Evolutionary conservation across 345 rosid species (phyloP), one percentile per base, ranked within the genome.

Genomic region (Acer yangbiense): DNA sequence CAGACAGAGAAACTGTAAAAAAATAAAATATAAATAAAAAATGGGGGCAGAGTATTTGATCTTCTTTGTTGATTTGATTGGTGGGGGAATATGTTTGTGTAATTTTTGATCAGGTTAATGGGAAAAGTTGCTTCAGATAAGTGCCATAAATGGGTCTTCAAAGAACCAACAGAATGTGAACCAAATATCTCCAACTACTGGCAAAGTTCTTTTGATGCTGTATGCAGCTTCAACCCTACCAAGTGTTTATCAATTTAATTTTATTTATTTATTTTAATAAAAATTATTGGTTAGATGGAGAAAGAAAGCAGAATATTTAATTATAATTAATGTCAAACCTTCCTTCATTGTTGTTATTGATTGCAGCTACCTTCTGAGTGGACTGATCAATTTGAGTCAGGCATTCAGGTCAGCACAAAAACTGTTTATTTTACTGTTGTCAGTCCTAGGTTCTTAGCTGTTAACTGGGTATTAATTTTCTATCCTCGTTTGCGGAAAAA

Each of bases 171-270:
- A 54, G 99, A 96, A 83, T 91, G 89, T 82, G 99, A 96, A 89
- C 90, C 95, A n/a, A 94, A 89, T 81, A 88, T 91, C 83, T 86
- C 98, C 79, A 96, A 92, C 86, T 92, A 96, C 85, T 96, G 99
- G 99, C 99, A 94, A 81, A 96, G 99, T 82, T 96, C 99, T 76
- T 96, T 94, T 73, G 99, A 96, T 88, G 97, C 99, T 81, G 99
- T 93, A 90, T n/a, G 90, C 74, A 55, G 17, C 66, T 29, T 55
- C 5, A 3, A 46, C 10, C 78, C 71, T 62, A 12, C 43, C 43
- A 68, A 50, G 48, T 75, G 50, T 46, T 69, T 9, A 7, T 43
- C 46, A 43, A 7, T 43, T 43, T 43, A 35, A 35, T 29, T 29
- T 29, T 27, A 25, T 27, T 27, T n/a, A n/a, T n/a, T 29, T 29